A percentile compares a stretch with the other conserved stretches of the same genome.
Evolutionary conservation across 2,329 filamentous ascomycete genomes (phyloP).

Genomic region (Huntiella omanensis): DNA sequence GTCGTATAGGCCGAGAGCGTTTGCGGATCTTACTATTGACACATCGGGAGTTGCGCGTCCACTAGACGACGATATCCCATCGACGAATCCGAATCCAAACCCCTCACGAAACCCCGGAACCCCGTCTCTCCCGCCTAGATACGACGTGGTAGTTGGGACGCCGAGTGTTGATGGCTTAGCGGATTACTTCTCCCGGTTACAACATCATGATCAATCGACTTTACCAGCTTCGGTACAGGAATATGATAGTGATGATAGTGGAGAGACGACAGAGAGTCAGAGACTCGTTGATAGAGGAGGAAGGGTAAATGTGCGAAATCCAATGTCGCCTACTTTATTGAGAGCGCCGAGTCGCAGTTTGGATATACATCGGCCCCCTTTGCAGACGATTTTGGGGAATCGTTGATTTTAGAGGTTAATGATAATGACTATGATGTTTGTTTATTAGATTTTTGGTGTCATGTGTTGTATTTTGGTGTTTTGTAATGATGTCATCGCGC

Average conservation of each 20-base stretch:
- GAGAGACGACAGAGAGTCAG: slow-evolving; percentile 24
- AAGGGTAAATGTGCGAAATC: slow-evolving; percentile 38
- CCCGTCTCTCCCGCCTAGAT: slow-evolving; percentile 48
- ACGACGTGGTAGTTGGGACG: slow-evolving; percentile 58
- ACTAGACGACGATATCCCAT: slow-evolving; percentile 15
- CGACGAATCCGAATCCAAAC: slow-evolving; percentile 34
- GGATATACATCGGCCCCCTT: slow-evolving; percentile 29
- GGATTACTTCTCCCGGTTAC: slow-evolving; percentile 72
- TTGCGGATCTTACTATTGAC: slow-evolving; percentile 39
- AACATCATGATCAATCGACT: slow-evolving; percentile 40
- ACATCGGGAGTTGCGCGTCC: slow-evolving; percentile 16
- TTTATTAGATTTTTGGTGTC: not conserved
- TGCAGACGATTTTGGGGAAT: slow-evolving; percentile 18
- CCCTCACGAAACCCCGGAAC: slow-evolving; percentile 63
- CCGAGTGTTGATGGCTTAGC: slow-evolving; percentile 51
- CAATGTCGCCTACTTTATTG: slow-evolving; percentile 33
- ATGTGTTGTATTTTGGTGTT: not conserved
- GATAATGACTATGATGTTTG: not conserved
- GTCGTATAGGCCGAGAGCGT: slow-evolving; percentile 74
- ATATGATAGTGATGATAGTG: slow-evolving; percentile 17
- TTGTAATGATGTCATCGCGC: not conserved
- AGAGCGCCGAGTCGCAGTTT: slow-evolving; percentile 36
- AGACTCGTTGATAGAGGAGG: slow-evolving; percentile 32
- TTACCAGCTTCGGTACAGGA: slow-evolving; percentile 17
- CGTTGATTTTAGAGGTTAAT: slow-evolving; percentile 13